Base-by-base conservation (phyloP, 371 early-diverging fungal species). In the Mortierella sp. region DNA sequence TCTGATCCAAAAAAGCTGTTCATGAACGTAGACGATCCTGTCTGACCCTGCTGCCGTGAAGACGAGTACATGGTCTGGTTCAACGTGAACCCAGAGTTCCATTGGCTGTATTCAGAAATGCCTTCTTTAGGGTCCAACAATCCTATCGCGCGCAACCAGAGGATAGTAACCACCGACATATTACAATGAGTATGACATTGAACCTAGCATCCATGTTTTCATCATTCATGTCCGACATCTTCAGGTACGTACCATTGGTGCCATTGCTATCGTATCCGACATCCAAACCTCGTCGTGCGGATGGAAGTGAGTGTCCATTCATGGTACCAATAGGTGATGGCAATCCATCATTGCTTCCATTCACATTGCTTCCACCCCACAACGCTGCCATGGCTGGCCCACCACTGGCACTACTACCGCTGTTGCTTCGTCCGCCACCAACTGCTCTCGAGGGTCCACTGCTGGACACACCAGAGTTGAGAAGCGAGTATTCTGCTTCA, bases 61-160 rank as follows among this genome's bases (percentile, higher is more conserved):
- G 59, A 38, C 30, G 63, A 61, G 39, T 73, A 67, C 63, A 76
- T 62, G 42, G 65, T 47, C 23, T 64, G 65, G 6, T 70, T 70
- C 18, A 76, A 45, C 14, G 66, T 63, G 39, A 76, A 70, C 27
- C 78, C 78, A 43, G 70, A 76, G 42, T 70, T 76, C 78, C 78
- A 76, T 51, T 76, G 78, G 56, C 78, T 76, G 43, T 76, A 76
- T 34, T 76, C 78, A 6, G 70, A 62, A 13, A 62, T 52, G 28
- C 60, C 58, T 47, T 57, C 59, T 38, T 63, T 56, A 28, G 64
- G 50, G 4, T 72, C 72, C 46, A 54, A 12, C 26, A 50, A 41
- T 21, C 53, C 60, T 70, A 38, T 27, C 10, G n/a, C n/a, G n/a
- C n/a, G n/a, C 34, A 34, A 4, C 34, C 34, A 34, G 34, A 34